Evolutionary conservation across 106 monocot species (phyloP).

Genomic region (Acorus gramineus): DNA sequence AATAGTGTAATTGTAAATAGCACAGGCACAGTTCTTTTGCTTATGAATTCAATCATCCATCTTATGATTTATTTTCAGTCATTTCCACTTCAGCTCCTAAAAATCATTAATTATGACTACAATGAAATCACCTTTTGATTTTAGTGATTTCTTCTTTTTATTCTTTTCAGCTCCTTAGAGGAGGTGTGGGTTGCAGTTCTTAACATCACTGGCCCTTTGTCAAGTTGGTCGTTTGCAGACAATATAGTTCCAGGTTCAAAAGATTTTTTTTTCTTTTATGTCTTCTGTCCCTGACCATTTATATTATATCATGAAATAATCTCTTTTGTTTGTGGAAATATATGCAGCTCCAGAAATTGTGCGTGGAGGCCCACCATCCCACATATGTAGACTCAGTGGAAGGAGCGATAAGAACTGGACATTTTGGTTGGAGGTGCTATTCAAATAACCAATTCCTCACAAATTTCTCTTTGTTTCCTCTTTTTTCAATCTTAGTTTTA

Average conservation of each 20-base stretch:
- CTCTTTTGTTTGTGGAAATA: slow-evolving; percentile 1
- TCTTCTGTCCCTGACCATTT: not conserved
- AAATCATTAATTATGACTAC: too few relatives aligned
- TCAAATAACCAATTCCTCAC: not conserved
- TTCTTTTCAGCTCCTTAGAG: slow-evolving; percentile 54
- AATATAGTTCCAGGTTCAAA: slow-evolving; percentile 49
- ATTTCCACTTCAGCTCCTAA: too few relatives aligned
- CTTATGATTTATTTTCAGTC: too few relatives aligned
- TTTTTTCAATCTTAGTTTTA: not conserved
- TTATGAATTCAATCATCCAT: too few relatives aligned
- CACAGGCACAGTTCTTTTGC: too few relatives aligned
- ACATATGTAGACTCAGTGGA: slow-evolving; percentile 80
- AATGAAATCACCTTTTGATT: not conserved
- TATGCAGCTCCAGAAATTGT: slow-evolving; percentile 50
- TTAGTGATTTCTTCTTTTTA: slow-evolving; percentile 5
- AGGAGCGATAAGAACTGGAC: slow-evolving; percentile 66
- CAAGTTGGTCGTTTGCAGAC: slow-evolving; percentile 93
- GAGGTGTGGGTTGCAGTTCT: slow-evolving; percentile 79
- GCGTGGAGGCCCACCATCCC: slow-evolving; percentile 80
- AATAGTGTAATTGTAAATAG: too few relatives aligned
- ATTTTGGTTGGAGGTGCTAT: slow-evolving; percentile 88
- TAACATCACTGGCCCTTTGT: slow-evolving; percentile 88
- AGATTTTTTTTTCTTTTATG: not conserved
- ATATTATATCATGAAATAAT: too few relatives aligned
- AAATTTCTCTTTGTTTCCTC: not conserved